Evolutionary conservation across 805 yeast genomes (phyloP), one percentile per base, ranked within the genome.

Genomic region (Yarrowia divulgata): DNA sequence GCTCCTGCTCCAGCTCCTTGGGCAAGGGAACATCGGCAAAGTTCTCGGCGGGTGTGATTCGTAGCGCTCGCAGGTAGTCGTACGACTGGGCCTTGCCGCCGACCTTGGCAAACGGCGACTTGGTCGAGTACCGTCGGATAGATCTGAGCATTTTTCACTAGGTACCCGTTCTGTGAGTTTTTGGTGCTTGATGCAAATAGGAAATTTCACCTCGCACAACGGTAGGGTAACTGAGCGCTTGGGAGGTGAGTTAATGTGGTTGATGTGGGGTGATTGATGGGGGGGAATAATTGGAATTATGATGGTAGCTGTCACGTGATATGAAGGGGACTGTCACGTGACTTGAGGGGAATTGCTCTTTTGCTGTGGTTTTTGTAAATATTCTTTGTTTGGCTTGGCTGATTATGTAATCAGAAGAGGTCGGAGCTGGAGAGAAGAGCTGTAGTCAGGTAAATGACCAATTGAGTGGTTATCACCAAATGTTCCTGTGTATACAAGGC

Each of bases 1-100:
- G 73, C 70, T 75, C 72, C 58, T 67, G 68, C 50, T 78, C 76
- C 39, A 77, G 71, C 69, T 76, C 76, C 10, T 77, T 75, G 18
- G 76, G 72, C 68, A 78, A 71, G n/a, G 73, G 74, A 6, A 70
- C 71, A 1, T 58, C 19, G 57, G 57, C 46, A 48, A 63, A 63
- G 18, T 3, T 63, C 46, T 69, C 71, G 40, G 75, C 71, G 55
- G 54, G 57, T 6, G 54, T 63, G 35, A 49, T 18, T 13, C 68
- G 55, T 23, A 63, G 14, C 8, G 57, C 54, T 6, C 57, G 43
- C 29, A 48, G 23, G n/a, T 37, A 63, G 57, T 63, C 68, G 57
- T 37, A 63, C 14, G 35, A 12, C 37, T 48, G 57, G 29, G 46
- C 29, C 68, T 63, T 58, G 49, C 39, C n/a, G 57, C 57, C 57